Conservation (phyloP, 768 basidiomycete genomes). For the Rhizopogon vulgaris region DNA sequence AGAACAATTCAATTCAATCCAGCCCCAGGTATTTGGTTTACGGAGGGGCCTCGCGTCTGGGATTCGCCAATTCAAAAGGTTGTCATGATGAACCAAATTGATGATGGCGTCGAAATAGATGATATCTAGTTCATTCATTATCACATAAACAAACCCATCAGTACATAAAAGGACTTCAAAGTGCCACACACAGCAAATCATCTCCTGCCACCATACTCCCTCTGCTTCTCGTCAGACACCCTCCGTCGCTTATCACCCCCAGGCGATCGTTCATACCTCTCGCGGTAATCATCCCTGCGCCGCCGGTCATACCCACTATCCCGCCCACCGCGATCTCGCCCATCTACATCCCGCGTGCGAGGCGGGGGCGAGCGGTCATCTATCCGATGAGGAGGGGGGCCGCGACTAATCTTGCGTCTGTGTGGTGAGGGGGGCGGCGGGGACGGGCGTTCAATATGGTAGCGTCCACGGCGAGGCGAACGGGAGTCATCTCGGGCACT, state of each 20-base stretch:
- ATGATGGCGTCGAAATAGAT: background rate
- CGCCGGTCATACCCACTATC: conserved; percentile 19
- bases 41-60: too few species aligned
- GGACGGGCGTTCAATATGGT: conserved; percentile 16
- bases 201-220: conserved; percentile 14
- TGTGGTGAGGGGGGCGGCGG: conserved; percentile 22
- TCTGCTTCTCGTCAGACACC: conserved; percentile 22
- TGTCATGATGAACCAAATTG: too few species aligned
- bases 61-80: too few species aligned
- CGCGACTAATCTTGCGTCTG: conserved; percentile 15
- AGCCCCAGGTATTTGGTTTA: too few species aligned
- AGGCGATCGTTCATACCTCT: conserved; percentile 15
- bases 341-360: conserved; percentile 12
- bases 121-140: background rate
- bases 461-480: conserved; percentile 14
- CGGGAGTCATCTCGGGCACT: conserved; percentile 26
- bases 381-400: conserved; percentile 19
- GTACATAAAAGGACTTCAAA: background rate
- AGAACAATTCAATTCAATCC: too few species aligned
- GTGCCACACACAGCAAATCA: conserved; percentile 5
- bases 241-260: conserved; percentile 18
- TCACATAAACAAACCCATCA: background rate
- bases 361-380: conserved; percentile 17
- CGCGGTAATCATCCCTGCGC: conserved; percentile 18
- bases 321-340: conserved; percentile 13